A percentile compares a stretch with the other conserved stretches of the same genome.
These are phyloP conservation scores for Colletotrichum liriopes DNA, from an alignment of 2,329 filamentous ascomycete genomes.

Conservation along the genomic window DNA sequence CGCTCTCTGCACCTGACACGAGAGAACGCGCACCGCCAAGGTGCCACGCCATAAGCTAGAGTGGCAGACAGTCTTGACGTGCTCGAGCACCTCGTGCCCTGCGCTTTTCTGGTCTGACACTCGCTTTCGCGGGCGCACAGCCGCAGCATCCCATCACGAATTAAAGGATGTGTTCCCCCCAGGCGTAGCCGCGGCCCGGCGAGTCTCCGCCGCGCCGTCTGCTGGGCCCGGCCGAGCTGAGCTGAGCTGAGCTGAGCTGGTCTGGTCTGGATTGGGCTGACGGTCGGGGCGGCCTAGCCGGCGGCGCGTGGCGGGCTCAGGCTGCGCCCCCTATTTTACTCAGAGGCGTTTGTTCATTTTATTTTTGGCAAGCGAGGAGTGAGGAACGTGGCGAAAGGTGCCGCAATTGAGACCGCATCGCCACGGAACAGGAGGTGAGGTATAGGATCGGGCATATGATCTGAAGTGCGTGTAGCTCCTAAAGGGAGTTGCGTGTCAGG, in stretches of 20 bases:
- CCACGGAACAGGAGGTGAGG: not conserved
- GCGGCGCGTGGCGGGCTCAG: not conserved
- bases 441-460: not conserved
- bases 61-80: not conserved
- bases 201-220: not conserved
- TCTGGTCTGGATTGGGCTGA: not conserved
- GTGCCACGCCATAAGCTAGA: not conserved
- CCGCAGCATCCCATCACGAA: not conserved
- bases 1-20: not conserved
- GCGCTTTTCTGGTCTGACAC: not conserved
- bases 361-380: not conserved
- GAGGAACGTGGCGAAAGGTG: not conserved
- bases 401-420: not conserved
- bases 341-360: not conserved
- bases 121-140: not conserved
- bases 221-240: not conserved
- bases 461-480: not conserved
- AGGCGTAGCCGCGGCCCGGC: not conserved
- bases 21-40: not conserved
- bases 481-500: not conserved
- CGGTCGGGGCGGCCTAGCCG: not conserved
- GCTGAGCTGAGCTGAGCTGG: not conserved
- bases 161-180: not conserved
- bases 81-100: not conserved
- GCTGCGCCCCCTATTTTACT: not conserved